Evolutionary conservation across 2,329 filamentous ascomycete species (phyloP).

Genomic region (Aspergillus amoenus): DNA sequence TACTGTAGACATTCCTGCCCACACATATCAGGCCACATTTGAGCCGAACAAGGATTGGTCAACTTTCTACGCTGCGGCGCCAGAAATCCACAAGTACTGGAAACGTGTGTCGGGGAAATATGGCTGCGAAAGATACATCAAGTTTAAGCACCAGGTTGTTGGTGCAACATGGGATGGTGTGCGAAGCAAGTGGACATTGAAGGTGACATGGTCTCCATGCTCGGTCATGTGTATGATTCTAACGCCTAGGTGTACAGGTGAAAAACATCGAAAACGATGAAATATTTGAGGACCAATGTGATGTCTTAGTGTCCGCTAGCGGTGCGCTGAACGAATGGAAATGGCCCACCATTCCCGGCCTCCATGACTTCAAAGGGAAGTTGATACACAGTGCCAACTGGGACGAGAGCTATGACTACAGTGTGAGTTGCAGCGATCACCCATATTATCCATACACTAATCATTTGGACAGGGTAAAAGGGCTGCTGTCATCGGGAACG

Average conservation of each 20-base stretch:
- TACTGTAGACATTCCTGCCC: slow-evolving; percentile 44
- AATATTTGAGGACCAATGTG: slow-evolving; percentile 26
- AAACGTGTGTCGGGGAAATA: slow-evolving; percentile 46
- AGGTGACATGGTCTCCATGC: slow-evolving; percentile 18
- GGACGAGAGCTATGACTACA: slow-evolving; percentile 39
- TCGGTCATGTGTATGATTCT: neutral
- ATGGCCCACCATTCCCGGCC: slow-evolving; percentile 49
- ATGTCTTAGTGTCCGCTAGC: slow-evolving; percentile 39
- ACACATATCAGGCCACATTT: slow-evolving; percentile 53
- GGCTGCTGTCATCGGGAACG: slow-evolving; percentile 39
- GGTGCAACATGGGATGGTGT: slow-evolving; percentile 46
- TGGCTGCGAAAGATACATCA: slow-evolving; percentile 49
- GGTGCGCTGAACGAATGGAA: slow-evolving; percentile 45
- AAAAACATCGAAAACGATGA: slow-evolving; percentile 23
- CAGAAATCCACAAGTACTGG: slow-evolving; percentile 52
- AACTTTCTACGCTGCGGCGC: slow-evolving; percentile 48
- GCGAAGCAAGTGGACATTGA: slow-evolving; percentile 28
- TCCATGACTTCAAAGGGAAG: slow-evolving; percentile 47
- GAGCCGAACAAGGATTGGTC: slow-evolving; percentile 50
- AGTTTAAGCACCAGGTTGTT: slow-evolving; percentile 46
- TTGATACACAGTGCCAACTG: slow-evolving; percentile 47
- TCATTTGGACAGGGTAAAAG: slow-evolving; percentile 27
- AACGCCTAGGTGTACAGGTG: slow-evolving; percentile 14
- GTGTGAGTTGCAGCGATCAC: slow-evolving; percentile 17
- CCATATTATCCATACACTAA: neutral